phyloP scores from a whole-genome alignment of 2,329 filamentous ascomycete species.

The Exophiala spinifera region DNA sequence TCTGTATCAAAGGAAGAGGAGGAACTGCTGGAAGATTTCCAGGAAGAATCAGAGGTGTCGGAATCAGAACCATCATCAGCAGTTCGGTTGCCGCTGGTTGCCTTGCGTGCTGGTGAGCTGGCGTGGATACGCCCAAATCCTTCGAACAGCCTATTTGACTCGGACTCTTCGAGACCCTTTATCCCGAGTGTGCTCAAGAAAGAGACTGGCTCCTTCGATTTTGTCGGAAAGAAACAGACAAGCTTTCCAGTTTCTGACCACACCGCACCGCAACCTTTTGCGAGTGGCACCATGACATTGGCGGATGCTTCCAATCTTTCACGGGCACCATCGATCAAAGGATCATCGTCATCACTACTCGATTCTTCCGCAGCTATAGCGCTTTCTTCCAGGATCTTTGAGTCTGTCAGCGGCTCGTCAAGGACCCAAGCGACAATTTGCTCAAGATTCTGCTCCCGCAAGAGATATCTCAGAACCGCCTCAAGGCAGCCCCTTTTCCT shows the following conservation, averaged over 20 bases:
- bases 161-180: conserved; percentile 48
- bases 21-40: conserved; percentile 59
- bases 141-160: conserved; percentile 57
- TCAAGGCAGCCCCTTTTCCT: conserved; percentile 58
- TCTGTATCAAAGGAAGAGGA: conserved; percentile 47
- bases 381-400: conserved; percentile 43
- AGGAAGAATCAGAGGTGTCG: conserved; percentile 50
- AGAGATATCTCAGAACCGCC: conserved; percentile 58
- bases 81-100: conserved; percentile 42
- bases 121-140: conserved; percentile 60
- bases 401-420: conserved; percentile 58
- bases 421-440: conserved; percentile 53
- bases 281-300: conserved; percentile 63
- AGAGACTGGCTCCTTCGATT: conserved; percentile 49
- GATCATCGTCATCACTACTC: conserved; percentile 71
- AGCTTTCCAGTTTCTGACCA: conserved; percentile 58
- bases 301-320: conserved; percentile 39
- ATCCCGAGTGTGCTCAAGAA: conserved; percentile 49
- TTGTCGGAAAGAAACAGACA: conserved; percentile 56
- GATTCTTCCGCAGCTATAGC: conserved; percentile 69
- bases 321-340: conserved; percentile 26
- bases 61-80: conserved; percentile 42
- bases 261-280: conserved; percentile 56
- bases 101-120: conserved; percentile 47
- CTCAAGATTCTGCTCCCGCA: conserved; percentile 58